These are phyloP conservation scores for Kuraishia borneana DNA, from an alignment of 805 yeast species.

Conservation along the genomic window DNA sequence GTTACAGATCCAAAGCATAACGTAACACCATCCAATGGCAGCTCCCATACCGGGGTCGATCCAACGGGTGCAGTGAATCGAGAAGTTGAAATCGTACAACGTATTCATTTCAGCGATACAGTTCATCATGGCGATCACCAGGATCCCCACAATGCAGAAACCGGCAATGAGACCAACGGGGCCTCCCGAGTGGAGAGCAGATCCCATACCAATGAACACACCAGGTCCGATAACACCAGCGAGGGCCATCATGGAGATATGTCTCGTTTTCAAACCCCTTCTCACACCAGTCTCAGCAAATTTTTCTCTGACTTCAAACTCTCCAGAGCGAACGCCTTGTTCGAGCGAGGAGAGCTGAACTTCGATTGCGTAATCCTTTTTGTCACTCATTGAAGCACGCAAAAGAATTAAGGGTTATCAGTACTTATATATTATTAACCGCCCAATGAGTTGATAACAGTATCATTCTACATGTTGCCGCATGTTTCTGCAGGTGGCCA, in stretches of 20 bases:
- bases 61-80: conserved; percentile 37
- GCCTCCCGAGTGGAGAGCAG: conserved; percentile 36
- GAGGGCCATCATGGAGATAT: conserved; percentile 37
- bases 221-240: conserved; percentile 58
- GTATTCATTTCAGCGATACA: conserved; percentile 47
- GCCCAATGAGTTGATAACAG: too few relatives aligned
- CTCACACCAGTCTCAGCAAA: conserved; percentile 11
- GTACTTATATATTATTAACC: too few relatives aligned
- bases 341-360: too few relatives aligned
- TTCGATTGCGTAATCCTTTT: too few relatives aligned
- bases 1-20: conserved; percentile 24
- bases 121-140: conserved; percentile 44
- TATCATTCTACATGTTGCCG: too few relatives aligned
- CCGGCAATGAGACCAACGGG: conserved; percentile 42
- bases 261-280: conserved; percentile 37
- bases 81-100: conserved; percentile 40
- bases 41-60: conserved; percentile 49
- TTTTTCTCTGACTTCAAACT: background rate
- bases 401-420: too few relatives aligned
- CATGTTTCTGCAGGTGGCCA: too few relatives aligned
- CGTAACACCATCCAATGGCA: conserved; percentile 40
- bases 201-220: conserved; percentile 35
- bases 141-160: conserved; percentile 38
- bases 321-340: too few relatives aligned
- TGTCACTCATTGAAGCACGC: too few relatives aligned